Conservation (phyloP, 2,329 filamentous ascomycete genomes). For the Juglanconis sp. region DNA sequence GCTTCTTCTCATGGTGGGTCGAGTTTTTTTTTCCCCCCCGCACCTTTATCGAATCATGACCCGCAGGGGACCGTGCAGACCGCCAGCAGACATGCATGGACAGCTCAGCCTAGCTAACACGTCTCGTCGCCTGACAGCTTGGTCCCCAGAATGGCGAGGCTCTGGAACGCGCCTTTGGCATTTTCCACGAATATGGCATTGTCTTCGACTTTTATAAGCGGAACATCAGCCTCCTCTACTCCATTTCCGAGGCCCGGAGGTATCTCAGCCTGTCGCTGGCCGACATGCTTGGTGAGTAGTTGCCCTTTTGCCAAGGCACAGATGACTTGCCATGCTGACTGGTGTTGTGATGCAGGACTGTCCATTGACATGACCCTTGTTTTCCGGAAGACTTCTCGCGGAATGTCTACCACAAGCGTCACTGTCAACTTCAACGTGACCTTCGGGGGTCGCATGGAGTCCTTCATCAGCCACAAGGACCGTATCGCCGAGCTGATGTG, state of each 20-base stretch:
- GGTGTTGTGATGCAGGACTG: not conserved
- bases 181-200: conserved; percentile 19
- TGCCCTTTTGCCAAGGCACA: too few relatives aligned
- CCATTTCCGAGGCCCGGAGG: conserved; percentile 17
- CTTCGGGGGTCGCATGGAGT: conserved; percentile 18
- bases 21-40: not conserved
- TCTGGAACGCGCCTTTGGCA: conserved; percentile 17
- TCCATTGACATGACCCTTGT: conserved; percentile 17
- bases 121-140: conserved; percentile 1
- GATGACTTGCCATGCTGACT: not conserved
- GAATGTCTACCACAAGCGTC: conserved; percentile 17
- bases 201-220: conserved; percentile 18
- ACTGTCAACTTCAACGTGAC: conserved; percentile 19
- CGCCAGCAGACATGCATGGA: not conserved
- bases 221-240: conserved; percentile 18
- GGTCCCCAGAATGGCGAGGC: conserved; percentile 18
- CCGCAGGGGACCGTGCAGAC: not conserved
- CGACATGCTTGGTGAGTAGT: conserved; percentile 16
- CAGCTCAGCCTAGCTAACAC: not conserved
- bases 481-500: conserved; percentile 19
- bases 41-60: not conserved
- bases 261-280: conserved; percentile 20
- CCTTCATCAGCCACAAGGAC: conserved; percentile 19
- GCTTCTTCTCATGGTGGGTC: conserved; percentile 17
- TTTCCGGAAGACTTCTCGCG: conserved; percentile 16